These are phyloP conservation scores for Sphaceloma murrayae DNA, from an alignment of 2,329 filamentous ascomycete species.

Conservation along the genomic window DNA sequence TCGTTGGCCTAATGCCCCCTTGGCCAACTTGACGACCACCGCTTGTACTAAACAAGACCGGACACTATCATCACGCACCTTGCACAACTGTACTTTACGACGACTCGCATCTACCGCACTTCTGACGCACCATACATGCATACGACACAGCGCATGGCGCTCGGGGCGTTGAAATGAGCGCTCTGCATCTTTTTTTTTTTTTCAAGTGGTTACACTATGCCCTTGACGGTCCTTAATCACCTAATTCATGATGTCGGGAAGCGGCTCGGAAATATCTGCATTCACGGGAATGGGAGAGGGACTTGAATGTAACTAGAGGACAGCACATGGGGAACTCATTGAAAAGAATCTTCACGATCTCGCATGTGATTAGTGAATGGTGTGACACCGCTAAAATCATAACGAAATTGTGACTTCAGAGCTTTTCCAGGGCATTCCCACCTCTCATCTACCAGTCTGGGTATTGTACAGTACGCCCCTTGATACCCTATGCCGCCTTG, in stretches of 20 bases:
- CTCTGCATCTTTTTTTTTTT: not conserved
- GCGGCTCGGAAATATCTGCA: no score
- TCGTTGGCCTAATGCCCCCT: slow-evolving; percentile 3
- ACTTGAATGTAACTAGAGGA: slow-evolving; percentile 9
- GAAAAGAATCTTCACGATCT: no score
- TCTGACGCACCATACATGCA: not conserved
- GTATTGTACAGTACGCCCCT: no score
- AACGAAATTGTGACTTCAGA: no score
- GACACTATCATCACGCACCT: no score
- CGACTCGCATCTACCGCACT: slow-evolving; percentile 5
- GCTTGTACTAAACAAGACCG: not conserved
- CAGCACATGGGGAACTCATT: not conserved
- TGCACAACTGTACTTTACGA: slow-evolving; percentile 14
- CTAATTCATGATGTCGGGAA: no score
- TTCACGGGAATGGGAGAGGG: not conserved
- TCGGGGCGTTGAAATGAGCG: not conserved
- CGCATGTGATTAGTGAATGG: no score
- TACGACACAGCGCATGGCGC: slow-evolving; percentile 1
- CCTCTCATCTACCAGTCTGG: no score
- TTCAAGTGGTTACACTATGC: not conserved
- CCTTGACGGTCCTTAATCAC: slow-evolving; percentile 12
- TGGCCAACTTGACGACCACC: not conserved
- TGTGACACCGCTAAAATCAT: no score
- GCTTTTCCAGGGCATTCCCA: no score
- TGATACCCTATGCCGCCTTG: no score